Base-by-base conservation (phyloP, 148 eudicot species). In the Nepenthes mirabilis region DNA sequence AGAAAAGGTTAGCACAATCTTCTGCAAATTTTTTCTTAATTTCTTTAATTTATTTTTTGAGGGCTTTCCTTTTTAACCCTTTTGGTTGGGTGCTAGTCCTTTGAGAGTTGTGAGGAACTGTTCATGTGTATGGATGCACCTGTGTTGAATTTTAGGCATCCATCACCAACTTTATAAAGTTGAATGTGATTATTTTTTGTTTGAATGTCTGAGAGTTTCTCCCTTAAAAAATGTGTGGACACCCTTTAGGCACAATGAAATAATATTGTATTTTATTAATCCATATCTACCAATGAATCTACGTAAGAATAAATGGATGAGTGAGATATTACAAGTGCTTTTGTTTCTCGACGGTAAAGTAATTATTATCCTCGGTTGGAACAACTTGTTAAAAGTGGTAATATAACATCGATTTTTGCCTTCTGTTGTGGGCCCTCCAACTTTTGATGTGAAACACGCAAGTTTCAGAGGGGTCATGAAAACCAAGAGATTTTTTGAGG, bases 341-440 rank as follows among this genome's bases (percentile, higher is more conserved):
- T 23, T 23, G 23, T 23, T 23, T 23, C 23, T 23, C 23, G 23
- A 23, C 23, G 23, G 23, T 23, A 0, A 23, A 23, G 23, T 23
- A 23, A 23, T 23, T 23, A 23, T 23, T 23, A 23, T 23, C 23
- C 23, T 23, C 0, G 23, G 23, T 23, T 23, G 23, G 23, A 23
- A 23, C 23, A 23, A 23, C 23, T 23, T 23, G 23, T 23, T 23
- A 23, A 23, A 23, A 23, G 23, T 23, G 23, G 23, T 23, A 23
- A 23, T 23, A 23, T 23, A 23, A 23, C 23, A 23, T 23, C 0
- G 34, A 33, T 14, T 35, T 14, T 36, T 43, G 47, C 65, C 53
- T 74, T 71, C 40, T 34, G 36, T 40, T 37, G 67, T 67, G 71
- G 79, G 50, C 43, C 65, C 66, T 23, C 6, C 32, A 47, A 11